Conservation (phyloP, 2,329 filamentous ascomycete genomes). For the Arthrobotrys conoides region DNA sequence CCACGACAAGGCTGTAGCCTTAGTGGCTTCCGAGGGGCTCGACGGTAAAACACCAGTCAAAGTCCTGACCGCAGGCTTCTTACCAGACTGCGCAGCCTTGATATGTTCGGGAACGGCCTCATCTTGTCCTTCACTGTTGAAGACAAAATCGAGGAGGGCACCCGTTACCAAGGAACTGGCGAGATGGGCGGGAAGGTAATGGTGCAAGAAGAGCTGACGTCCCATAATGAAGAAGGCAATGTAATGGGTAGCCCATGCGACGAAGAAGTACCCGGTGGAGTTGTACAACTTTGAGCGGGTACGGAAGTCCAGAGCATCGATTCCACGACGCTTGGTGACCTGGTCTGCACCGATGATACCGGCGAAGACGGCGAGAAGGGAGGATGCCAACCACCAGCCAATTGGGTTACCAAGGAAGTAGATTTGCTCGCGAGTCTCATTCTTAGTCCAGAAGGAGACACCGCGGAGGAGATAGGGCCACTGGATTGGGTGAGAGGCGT, state of each 20-base stretch:
- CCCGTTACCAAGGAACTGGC: constrained; percentile 92
- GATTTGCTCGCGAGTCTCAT: constrained; percentile 93
- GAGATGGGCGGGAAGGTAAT: constrained; percentile 95
- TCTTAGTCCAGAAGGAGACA: constrained; percentile 99
- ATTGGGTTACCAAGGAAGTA: constrained; percentile 98
- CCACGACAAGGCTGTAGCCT: constrained; percentile 73
- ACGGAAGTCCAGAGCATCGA: constrained; percentile 94
- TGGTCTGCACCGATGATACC: constrained; percentile 95
- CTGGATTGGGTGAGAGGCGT: constrained; percentile 92
- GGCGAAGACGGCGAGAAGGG: constrained; percentile 90
- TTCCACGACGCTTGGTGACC: constrained; percentile 88
- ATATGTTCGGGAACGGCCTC: constrained; percentile 69
- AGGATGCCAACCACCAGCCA: constrained; percentile 97
- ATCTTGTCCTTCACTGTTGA: constrained; percentile 84
- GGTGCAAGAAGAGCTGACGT: constrained; percentile 96
- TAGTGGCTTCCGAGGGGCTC: constrained; percentile 37
- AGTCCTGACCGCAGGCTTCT: constrained; percentile 66
- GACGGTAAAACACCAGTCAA: constrained; percentile 65
- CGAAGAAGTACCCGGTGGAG: constrained; percentile 98
- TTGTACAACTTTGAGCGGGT: constrained; percentile 96
- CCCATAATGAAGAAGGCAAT: constrained; percentile 98
- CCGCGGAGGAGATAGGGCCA: constrained; percentile 98
- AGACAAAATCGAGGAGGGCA: constrained; percentile 93
- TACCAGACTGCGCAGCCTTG: constrained; percentile 65
- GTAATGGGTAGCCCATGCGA: constrained; percentile 97